phyloP scores from a whole-genome alignment of 2,329 filamentous ascomycete genomes.

The Calcarisporium arbuscula region DNA sequence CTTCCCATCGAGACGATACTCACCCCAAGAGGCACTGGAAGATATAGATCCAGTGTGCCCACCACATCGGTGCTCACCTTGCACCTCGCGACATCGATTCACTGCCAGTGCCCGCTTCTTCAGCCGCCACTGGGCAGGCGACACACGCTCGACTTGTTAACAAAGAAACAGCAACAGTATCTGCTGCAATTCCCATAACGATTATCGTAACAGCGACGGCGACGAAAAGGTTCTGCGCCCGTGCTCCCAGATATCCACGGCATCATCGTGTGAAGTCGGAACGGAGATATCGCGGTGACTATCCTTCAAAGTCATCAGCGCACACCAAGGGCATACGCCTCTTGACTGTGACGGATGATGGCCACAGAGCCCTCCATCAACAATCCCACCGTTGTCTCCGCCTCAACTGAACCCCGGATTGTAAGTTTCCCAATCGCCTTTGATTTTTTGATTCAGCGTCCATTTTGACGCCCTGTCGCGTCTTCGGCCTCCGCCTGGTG shows the following conservation, averaged over 20 bases:
- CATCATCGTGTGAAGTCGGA: no score
- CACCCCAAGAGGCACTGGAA: constrained; percentile 12
- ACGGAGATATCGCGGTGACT: constrained; percentile 11
- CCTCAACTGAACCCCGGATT: constrained; percentile 37
- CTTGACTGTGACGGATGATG: constrained; percentile 53
- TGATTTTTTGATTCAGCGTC: no score
- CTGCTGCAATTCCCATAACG: no score
- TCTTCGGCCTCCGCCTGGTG: neutral
- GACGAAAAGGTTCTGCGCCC: neutral
- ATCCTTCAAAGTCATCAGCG: constrained; percentile 19
- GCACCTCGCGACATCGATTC: neutral
- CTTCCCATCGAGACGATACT: constrained; percentile 10
- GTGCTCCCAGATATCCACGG: neutral
- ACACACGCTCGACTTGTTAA: no score
- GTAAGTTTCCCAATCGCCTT: constrained; percentile 31
- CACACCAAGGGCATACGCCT: constrained; percentile 25
- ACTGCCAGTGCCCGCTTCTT: constrained; percentile 2
- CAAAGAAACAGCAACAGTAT: no score
- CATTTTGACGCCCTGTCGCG: neutral
- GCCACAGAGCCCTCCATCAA: constrained; percentile 54
- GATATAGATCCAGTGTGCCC: constrained; percentile 5
- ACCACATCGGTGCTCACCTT: neutral
- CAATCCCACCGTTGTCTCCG: constrained; percentile 48
- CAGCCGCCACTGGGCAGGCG: constrained; percentile 1
- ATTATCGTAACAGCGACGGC: neutral